Base-by-base conservation (phyloP, 352 stramenopile genomes). In the Globisporangium parvum region DNA sequence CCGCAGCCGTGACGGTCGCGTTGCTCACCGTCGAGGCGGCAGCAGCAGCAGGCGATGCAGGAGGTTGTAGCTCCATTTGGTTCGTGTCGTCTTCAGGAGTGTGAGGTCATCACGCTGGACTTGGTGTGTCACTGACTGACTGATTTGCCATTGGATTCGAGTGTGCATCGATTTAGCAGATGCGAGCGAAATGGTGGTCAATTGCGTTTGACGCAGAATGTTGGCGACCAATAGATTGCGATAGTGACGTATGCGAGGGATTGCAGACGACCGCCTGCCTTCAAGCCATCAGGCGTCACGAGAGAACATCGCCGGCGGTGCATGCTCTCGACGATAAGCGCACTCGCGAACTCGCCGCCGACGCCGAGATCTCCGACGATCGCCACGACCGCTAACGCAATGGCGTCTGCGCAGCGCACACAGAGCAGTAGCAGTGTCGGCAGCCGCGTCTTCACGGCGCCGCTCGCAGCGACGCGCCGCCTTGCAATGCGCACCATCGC, bases 1-100 rank as follows among this genome's bases (percentile, higher is more conserved):
- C 47, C 10, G 51, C 40, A 15, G 52, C 23, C 17, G 59, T 59
- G 35, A 47, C 31, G 20, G 59, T 26, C 11, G 59, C 37, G 37
- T 55, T 59, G 20, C 49, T 56, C 9, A 18, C 52, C 6, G 41
- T 47, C 41, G 41, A 47, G 3, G 41, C n/a, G 12, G 17, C n/a
- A 18, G 41, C 10, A 15, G 41, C 41, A 47, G n/a, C 14, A 15
- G 41, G 10, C n/a, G 18, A 21, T 4, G n/a, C n/a, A n/a, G n/a
- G n/a, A n/a, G n/a, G n/a, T n/a, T n/a, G 17, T 3, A 47, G 41
- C 41, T 47, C 18, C 20, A 23, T 23, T 26, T 23, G 4, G 41
- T 15, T 47, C 1, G 37, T n/a, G 5, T 17, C 11, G 5, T 42
- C 15, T n/a, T 44, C n/a, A n/a, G 39, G 15, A 20, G 9, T 12